Evolutionary conservation across 2,329 filamentous ascomycete genomes (phyloP), one percentile per base, ranked within the genome.

Genomic region (Stachybotrys echinatus): DNA sequence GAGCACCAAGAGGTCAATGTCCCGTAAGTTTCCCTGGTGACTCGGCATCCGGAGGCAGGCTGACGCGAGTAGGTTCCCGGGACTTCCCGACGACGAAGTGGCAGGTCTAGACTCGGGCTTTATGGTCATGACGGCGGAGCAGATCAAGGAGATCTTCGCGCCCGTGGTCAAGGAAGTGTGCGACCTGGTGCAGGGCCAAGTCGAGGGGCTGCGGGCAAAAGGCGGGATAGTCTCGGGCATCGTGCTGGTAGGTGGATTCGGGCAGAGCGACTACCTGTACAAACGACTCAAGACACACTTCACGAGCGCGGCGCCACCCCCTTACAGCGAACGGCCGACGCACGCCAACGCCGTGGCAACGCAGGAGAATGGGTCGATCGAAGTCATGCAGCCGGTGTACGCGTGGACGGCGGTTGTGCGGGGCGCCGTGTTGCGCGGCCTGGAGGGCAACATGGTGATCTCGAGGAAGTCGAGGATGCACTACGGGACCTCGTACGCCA

Each of bases 401-500:
- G 87, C 88, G 1, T 91, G 88, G 87, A 91, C 87, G 7, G 87
- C 87, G 1, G 87, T 91, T 2, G 87, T 92, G 5, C 75, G 88
- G 52, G 88, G 88, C 6, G 88, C 88, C 0, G 88, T 91, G 8
- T 67, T 92, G 48, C 74, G 87, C 45, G 88, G 88, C 0, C 66
- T 92, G 17, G 87, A 92, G 64, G 87, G 87, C 18, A 89, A 84
- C 62, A 88, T 91, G 80, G 88, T 92, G 6, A 81, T 90, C 50
- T 88, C 83, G 52, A 75, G 88, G 45, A 83, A 87, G 65, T 84
- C 85, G 45, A 77, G 88, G 55, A 88, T 85, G 78, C 83, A 88
- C 63, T 92, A 92, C 61, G 88, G 88, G 21, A 91, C 87, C 5
- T 88, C 83, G 21, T 92, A 92, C 66, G 88, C 88, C 1, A 92